phyloP scores from a whole-genome alignment of 2,329 filamentous ascomycete species.

The Hypoxylon sp. region DNA sequence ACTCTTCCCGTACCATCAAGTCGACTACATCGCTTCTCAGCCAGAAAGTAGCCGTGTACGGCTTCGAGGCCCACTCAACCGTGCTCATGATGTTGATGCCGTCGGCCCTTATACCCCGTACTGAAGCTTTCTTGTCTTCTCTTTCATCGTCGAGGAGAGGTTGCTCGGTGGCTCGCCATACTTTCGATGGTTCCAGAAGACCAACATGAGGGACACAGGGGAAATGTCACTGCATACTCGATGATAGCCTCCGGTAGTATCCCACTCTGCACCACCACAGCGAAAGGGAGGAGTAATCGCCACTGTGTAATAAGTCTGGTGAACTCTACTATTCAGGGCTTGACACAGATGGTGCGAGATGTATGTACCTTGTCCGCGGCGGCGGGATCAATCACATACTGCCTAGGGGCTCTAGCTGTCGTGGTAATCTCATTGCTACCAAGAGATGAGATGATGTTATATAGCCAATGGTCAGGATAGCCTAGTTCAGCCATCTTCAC shows the following conservation, averaged over 20 bases:
- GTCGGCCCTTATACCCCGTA: conserved; percentile 28
- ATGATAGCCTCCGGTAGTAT: conserved; percentile 25
- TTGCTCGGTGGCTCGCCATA: conserved; percentile 18
- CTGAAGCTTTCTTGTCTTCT: conserved; percentile 20
- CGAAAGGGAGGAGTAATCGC: conserved; percentile 28
- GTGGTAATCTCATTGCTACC: conserved; percentile 28
- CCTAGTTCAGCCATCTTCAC: conserved; percentile 29
- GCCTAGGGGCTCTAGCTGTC: conserved; percentile 33
- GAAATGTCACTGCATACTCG: conserved; percentile 37
- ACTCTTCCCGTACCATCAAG: conserved; percentile 36
- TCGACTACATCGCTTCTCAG: conserved; percentile 38
- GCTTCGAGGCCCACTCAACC: conserved; percentile 21
- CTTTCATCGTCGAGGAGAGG: conserved; percentile 36
- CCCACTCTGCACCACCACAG: conserved; percentile 16
- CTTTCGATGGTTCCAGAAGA: conserved; percentile 38
- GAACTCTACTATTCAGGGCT: conserved; percentile 39
- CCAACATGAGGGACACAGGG: conserved; percentile 22
- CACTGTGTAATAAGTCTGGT: conserved; percentile 38
- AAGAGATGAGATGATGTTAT: conserved; percentile 30
- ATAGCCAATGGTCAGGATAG: conserved; percentile 43
- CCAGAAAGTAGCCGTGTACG: conserved; percentile 39
- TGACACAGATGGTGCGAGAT: conserved; percentile 32
- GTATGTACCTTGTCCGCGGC: conserved; percentile 24
- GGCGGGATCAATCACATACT: conserved; percentile 2
- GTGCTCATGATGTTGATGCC: conserved; percentile 35